Percentiles rank a stretch among this genome's conserved stretches.
These are phyloP conservation scores for Fibroporia radiculosa DNA, from an alignment of 768 basidiomycete genomes.

Conservation along the genomic window DNA sequence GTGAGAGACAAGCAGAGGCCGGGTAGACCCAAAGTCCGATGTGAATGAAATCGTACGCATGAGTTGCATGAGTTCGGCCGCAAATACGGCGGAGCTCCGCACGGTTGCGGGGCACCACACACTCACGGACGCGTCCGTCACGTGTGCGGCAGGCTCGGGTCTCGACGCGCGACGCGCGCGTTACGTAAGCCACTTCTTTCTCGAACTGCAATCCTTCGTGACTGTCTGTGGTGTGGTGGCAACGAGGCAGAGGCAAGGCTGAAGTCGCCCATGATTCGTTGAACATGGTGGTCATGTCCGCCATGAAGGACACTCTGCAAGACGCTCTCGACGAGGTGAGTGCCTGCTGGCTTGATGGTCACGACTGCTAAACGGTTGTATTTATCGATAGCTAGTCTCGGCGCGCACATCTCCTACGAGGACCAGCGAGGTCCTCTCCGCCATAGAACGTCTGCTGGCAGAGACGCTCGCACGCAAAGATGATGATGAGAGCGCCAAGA, in stretches of 20 bases:
- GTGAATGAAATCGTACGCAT: neutral
- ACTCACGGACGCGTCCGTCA: neutral
- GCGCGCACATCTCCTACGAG: conserved; percentile 44
- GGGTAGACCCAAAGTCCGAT: neutral
- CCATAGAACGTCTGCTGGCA: conserved; percentile 44
- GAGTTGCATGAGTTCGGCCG: neutral
- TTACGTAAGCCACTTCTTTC: neutral
- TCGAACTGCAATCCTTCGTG: neutral
- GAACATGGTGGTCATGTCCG: neutral
- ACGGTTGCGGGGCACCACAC: neutral
- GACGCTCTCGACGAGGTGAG: conserved; percentile 62
- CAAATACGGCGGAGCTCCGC: conserved; percentile 5
- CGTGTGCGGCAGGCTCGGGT: neutral
- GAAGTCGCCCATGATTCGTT: conserved; percentile 1
- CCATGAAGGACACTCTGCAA: conserved; percentile 42
- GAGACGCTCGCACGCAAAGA: conserved; percentile 32
- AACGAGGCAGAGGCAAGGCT: neutral
- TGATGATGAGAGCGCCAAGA: conserved; percentile 32
- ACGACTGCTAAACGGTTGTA: neutral
- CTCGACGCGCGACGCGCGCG: neutral
- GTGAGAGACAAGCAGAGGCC: conserved; percentile 1
- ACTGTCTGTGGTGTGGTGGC: neutral
- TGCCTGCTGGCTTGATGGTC: neutral
- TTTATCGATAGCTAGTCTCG: conserved; percentile 47
- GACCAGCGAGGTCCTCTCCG: conserved; percentile 45